These are phyloP conservation scores for Ulvella scutata DNA, from an alignment of 139 green algal genomes.

Conservation along the genomic window DNA sequence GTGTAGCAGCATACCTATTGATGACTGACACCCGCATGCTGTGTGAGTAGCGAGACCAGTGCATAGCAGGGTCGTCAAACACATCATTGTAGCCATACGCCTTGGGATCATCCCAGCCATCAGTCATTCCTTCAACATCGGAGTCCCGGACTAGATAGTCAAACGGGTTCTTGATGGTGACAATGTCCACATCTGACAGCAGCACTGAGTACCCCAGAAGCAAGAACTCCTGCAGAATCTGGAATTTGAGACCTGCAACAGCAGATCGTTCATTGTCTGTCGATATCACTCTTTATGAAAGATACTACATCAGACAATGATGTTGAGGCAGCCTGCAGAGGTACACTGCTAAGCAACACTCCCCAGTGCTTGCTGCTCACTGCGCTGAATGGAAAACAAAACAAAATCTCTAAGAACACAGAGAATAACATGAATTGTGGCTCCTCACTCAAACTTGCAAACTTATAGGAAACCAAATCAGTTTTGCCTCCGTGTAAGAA, in stretches of 20 bases:
- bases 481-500: too few species aligned
- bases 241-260: constrained; percentile 53
- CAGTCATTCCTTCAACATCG: constrained; percentile 55
- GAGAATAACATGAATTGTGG: not conserved
- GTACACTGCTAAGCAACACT: not conserved
- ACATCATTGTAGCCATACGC: constrained; percentile 47
- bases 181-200: constrained; percentile 51
- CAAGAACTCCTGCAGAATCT: constrained; percentile 46
- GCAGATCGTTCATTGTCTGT: constrained; percentile 14
- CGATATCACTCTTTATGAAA: not conserved
- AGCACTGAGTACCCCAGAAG: constrained; percentile 43
- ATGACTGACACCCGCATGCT: constrained; percentile 65
- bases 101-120: constrained; percentile 49
- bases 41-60: constrained; percentile 55
- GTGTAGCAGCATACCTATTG: constrained; percentile 58
- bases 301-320: not conserved
- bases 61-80: constrained; percentile 56
- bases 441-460: too few species aligned
- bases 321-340: not conserved
- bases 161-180: constrained; percentile 59
- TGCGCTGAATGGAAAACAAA: not conserved
- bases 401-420: not conserved
- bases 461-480: too few species aligned
- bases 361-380: not conserved
- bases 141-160: constrained; percentile 43